Evolutionary conservation across 2,329 filamentous ascomycete species (phyloP), one percentile per base, ranked within the genome.

Genomic region (Trichoderma cornu-damae): DNA sequence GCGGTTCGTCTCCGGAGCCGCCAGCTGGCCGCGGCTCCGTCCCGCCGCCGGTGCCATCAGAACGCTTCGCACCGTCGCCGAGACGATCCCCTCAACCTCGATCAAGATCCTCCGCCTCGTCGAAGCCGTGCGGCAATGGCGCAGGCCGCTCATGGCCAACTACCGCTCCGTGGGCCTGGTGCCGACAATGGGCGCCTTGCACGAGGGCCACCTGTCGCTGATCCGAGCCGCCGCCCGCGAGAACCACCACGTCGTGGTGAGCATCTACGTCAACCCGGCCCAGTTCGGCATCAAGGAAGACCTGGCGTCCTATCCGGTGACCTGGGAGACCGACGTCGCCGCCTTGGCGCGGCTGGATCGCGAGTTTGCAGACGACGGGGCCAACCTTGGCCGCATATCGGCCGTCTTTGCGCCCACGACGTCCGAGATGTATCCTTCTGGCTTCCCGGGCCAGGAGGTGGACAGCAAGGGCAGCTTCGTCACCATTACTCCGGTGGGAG

Each of bases 121-220:
- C 59, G 75, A 85, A 12, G 77, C 83, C 9, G 77, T 96, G 51
- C 88, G 90, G 37, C 72, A 79, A 65, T 88, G 87, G 77, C 85
- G 90, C 34, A 79, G 77, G 20, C 80, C 84, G 38, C 83, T 91
- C 60, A 74, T 84, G 34, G 73, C 84, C 59, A 79, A 85, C 66
- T 82, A 87, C 65, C 83, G 87, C 58, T 86, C 85, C 43, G 85
- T 99, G 58, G 90, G 88, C 59, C 84, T 99, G 26, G 91, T 99
- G 34, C 94, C 94, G 1, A 99, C 94, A 30, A 97, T 99, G 94
- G 94, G 94, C 61, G 94, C 94, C 49, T 81, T 99, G n/a, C 94
- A 99, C 72, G 82, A 85, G 56, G 94, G 94, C 38, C 94, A 99
- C 73, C 74, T 96, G 51, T 88, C 89, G 3, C 81, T 99, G 20